Evolutionary conservation across 2,329 filamentous ascomycete species (phyloP), one percentile per base, ranked within the genome.

Genomic region (Phialemoniopsis sp.): DNA sequence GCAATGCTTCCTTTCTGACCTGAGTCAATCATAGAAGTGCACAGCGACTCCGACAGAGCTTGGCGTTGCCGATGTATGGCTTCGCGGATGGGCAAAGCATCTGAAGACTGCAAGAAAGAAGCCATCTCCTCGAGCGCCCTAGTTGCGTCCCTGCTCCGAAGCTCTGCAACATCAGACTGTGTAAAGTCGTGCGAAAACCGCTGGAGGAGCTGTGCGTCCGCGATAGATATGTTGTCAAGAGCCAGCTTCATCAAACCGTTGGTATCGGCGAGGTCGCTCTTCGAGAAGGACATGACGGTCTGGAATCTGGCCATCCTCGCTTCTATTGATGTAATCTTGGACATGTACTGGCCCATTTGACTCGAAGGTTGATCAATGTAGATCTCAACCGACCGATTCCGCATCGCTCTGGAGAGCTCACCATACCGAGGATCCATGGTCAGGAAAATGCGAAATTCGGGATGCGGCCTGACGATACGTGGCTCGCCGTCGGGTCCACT

Each of bases 321-420:
- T 44, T 80, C 77, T 18, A 79, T 56, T 9, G 65, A 58, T 1
- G 68, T 51, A 13, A 77, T 57, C 18, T 55, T 63, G n/a, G 55
- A 54, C n/a, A 63, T 53, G 51, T 60, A 64, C 3, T 49, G 37
- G 3, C 58, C 54, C 2, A 49, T 45, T 10, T 32, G 44, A 2
- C 65, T 60, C 2, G 63, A 62, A 5, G 65, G 55, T 7, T 60
- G 60, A 46, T 81, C 72, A 34, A 98, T 70, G 53, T 83, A 93
- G 9, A 98, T 85, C 62, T 98, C 94, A 18, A 96, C 76, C 36
- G 89, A 89, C 59, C 93, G 80, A 62, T 98, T 98, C 41, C 94
- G 77, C 93, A 98, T 98, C 1, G 93, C 93, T 46, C 93, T 78
- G 4, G 93, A 98, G 8, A 98, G 72, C 60, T 98, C 93, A 14